phyloP scores from a whole-genome alignment of 768 basidiomycete species.

The Suillus spraguei region DNA sequence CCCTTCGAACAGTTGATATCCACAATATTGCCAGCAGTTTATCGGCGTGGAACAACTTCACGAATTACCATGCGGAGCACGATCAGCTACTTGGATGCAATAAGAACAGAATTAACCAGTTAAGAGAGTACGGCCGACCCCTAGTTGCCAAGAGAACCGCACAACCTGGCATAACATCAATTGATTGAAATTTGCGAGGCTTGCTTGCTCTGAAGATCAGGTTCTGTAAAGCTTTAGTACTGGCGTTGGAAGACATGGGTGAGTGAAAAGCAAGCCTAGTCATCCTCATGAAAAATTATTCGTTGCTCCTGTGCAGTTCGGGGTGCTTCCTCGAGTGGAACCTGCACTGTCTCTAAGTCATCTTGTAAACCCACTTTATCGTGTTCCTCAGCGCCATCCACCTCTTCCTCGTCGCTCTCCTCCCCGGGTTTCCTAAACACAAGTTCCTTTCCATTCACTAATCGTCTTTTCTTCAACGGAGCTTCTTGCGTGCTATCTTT shows the following conservation, averaged over 20 bases:
- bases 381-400: slow-evolving; percentile 9
- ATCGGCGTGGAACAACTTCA: neutral
- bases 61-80: neutral
- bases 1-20: neutral
- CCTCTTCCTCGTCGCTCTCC: slow-evolving; percentile 42
- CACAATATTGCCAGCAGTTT: neutral
- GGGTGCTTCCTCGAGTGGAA: slow-evolving; percentile 16
- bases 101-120: neutral
- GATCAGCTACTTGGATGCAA: neutral
- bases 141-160: neutral
- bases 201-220: neutral
- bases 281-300: slow-evolving; percentile 55
- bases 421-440: slow-evolving; percentile 57
- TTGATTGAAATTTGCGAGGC: neutral
- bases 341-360: neutral
- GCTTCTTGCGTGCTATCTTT: slow-evolving; percentile 33
- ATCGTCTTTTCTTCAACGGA: slow-evolving; percentile 76
- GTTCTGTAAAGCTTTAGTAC: neutral
- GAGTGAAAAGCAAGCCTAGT: slow-evolving; percentile 27
- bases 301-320: slow-evolving; percentile 37
- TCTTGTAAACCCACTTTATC: slow-evolving; percentile 11
- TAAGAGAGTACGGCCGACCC: neutral
- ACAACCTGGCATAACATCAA: neutral
- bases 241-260: neutral
- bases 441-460: slow-evolving; percentile 79